Evolutionary conservation across 345 rosid genomes (phyloP), one percentile per base, ranked within the genome.

Genomic region (Salix exigua): DNA sequence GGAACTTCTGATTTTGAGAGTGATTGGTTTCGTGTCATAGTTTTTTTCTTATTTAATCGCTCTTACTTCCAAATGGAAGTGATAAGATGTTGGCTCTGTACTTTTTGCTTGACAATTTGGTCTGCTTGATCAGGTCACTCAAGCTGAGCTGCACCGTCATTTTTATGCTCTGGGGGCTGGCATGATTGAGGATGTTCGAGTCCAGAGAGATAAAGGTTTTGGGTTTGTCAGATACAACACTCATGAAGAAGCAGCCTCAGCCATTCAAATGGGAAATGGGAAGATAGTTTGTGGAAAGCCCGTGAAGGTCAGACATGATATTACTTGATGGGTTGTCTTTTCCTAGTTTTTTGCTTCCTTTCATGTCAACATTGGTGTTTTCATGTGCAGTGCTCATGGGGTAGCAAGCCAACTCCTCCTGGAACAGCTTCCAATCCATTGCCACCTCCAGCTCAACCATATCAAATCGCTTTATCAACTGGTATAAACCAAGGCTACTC

Each of bases 171-270:
- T 96, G 78, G 91, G 92, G 73, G 92, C 96, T 73, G 97, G 99
- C 71, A 92, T 90, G 67, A 92, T 96, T 74, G 97, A 96, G 89
- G 98, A 96, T 83, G 96, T 96, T 60, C 88, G 95, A 33, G 93
- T 96, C 73, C 99, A 96, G 87, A 87, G 92, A 70, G 97, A 93
- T 81, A 96, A 96, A 83, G 98, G 95, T 58, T 96, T 96, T 89
- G 98, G 99, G 67, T 96, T 96, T 67, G 97, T 96, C 78, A 92
- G 98, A 78, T 96, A 87, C 88, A 87, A 91, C 74, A 91, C 91
- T 30, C 97, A 91, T 78, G 82, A 89, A 4, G 99, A 96, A 89
- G 97, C 97, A 75, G 94, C 95, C 78, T 76, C 90, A 70, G 97
- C 97, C 71, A 96, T 96, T 82, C 97, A 92, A 82, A 84, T 92